phyloP scores from a whole-genome alignment of 1,139 yeast genomes.

The Yamadazyma atmosphaerica region DNA sequence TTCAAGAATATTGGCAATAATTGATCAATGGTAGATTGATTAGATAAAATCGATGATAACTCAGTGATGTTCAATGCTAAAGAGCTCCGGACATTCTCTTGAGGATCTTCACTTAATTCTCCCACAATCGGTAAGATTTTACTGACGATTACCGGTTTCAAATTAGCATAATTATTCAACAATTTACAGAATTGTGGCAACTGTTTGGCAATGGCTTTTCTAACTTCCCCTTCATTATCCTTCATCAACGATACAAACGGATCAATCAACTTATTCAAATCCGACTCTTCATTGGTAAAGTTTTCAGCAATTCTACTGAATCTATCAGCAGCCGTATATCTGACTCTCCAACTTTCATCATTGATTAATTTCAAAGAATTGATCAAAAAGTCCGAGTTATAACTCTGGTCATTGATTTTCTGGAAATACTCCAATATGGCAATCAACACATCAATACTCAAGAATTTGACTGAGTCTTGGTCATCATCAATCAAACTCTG shows the following conservation, averaged over 20 bases:
- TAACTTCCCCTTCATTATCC: conserved; percentile 94
- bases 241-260: conserved; percentile 77
- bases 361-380: conserved; percentile 63
- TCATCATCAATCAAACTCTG: conserved; percentile 77
- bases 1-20: conserved; percentile 85
- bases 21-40: conserved; percentile 78
- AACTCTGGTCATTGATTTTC: conserved; percentile 53
- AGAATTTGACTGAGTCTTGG: conserved; percentile 93
- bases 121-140: conserved; percentile 84
- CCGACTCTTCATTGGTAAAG: conserved; percentile 55
- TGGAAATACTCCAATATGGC: conserved; percentile 67
- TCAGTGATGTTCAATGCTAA: conserved; percentile 87
- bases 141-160: conserved; percentile 56
- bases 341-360: conserved; percentile 97
- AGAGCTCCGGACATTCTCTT: conserved; percentile 91
- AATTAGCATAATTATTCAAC: conserved; percentile 42
- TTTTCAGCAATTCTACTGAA: conserved; percentile 73
- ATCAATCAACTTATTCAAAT: conserved; percentile 58
- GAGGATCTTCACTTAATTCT: conserved; percentile 83
- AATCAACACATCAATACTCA: conserved; percentile 84
- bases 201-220: conserved; percentile 92
- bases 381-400: conserved; percentile 60
- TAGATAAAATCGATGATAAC: conserved; percentile 83
- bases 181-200: conserved; percentile 75
- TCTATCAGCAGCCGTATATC: conserved; percentile 95